A percentile compares a stretch with the other conserved stretches of the same genome.
These are phyloP conservation scores for Endocalyx cinctus DNA, from an alignment of 2,329 filamentous ascomycete species.

Conservation along the genomic window DNA sequence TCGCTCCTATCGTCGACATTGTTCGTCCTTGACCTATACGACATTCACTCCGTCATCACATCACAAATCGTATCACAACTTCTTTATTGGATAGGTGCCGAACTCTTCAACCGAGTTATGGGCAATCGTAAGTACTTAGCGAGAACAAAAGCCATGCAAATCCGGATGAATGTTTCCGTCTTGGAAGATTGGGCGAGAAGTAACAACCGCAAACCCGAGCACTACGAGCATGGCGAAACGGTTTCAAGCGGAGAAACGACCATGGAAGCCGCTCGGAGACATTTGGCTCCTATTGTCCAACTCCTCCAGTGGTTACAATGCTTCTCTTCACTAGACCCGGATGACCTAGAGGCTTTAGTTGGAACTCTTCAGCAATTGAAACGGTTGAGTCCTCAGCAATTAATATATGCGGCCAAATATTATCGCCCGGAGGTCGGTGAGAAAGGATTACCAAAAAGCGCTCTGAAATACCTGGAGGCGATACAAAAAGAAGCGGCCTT, in stretches of 20 bases:
- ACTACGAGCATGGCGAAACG: conserved; percentile 90
- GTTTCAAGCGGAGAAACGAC: conserved; percentile 81
- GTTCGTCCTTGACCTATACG: conserved; percentile 97
- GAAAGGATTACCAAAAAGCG: conserved; percentile 82
- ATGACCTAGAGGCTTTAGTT: conserved; percentile 84
- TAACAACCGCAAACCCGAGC: conserved; percentile 92
- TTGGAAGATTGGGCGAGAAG: conserved; percentile 92
- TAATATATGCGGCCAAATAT: conserved; percentile 87
- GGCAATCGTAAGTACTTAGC: conserved; percentile 91
- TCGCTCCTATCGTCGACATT: conserved; percentile 92
- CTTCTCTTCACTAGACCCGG: conserved; percentile 81
- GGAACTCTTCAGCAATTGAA: conserved; percentile 87
- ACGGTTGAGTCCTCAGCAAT: conserved; percentile 76
- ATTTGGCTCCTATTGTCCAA: conserved; percentile 87
- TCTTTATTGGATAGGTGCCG: conserved; percentile 92
- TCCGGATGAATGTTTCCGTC: conserved; percentile 95
- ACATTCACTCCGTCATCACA: conserved; percentile 94
- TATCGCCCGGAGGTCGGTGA: conserved; percentile 95
- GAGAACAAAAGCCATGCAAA: conserved; percentile 98
- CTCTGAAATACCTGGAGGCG: conserved; percentile 77
- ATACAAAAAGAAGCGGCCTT: conserved; percentile 70
- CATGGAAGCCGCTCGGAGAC: conserved; percentile 74
- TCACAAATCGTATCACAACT: conserved; percentile 89
- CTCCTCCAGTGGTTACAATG: conserved; percentile 96
- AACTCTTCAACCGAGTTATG: conserved; percentile 98